Evolutionary conservation across 345 rosid species (phyloP), one percentile per base, ranked within the genome.

Genomic region (Trapa incisa): DNA sequence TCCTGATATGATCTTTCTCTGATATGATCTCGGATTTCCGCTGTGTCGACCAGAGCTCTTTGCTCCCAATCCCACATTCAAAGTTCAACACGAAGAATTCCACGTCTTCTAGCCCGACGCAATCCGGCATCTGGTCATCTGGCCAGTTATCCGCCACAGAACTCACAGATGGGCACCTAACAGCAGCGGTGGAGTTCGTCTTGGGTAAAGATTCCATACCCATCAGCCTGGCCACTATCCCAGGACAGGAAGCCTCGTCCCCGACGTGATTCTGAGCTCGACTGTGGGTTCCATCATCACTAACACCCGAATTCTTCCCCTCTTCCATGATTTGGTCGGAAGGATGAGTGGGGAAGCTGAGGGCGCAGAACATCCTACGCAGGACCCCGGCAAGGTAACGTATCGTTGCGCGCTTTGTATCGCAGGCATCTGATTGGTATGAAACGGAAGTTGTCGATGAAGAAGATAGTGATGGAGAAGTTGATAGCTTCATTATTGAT

Each of bases 221-320:
- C 97, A 88, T 88, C 66, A 88, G 83, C 81, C 89, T 81, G 12
- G 87, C 97, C 67, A 91, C 89, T 67, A 88, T 67, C 61, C 90
- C 87, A 0, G 89, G 88, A 16, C 70, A 67, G 5, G 73, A 35
- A 43, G 35, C 64, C 48, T 71, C 65, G 37, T 62, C 72, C 70
- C 29, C 29, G 29, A 68, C 75, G 16, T 2, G 38, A 29, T 6
- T 22, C 16, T 56, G 29, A 17, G 65, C 65, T 64, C 10, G 75
- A 43, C 12, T 29, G 64, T 3, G 65, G 10, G 37, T 68, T 2
- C 61, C 61, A 29, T 5, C 61, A 57, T 73, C 61, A 13, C 36
- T 36, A 81, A 83, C 65, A 39, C 47, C 1, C 74, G 29, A 68
- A 22, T 22, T 22, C 29, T 22, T 22, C 29, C 29, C 29, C 29